Evolutionary conservation across 2,329 filamentous ascomycete species (phyloP).

Genomic region (Nemania sp.): DNA sequence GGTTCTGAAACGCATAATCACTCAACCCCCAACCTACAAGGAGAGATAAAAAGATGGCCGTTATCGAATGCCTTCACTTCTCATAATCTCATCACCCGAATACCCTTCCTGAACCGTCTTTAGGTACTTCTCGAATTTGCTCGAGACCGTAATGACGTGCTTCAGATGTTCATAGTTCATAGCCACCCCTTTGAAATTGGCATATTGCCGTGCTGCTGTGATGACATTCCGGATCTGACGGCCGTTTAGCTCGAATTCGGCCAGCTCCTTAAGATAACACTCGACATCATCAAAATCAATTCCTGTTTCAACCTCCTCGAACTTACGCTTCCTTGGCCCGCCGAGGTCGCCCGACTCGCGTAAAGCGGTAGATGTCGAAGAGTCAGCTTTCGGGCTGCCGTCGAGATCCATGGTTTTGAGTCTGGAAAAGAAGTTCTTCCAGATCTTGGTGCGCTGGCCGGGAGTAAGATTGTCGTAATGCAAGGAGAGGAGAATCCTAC

Average conservation of each 20-base stretch:
- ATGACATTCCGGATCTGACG: constrained; percentile 57
- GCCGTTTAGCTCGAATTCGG: constrained; percentile 55
- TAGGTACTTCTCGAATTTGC: constrained; percentile 14
- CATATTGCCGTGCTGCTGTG: constrained; percentile 37
- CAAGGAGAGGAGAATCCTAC: constrained; percentile 39
- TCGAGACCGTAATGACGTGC: constrained; percentile 8
- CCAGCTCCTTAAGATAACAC: constrained; percentile 48
- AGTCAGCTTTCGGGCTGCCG: background rate
- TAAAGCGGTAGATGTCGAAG: background rate
- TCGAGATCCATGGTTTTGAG: constrained; percentile 14
- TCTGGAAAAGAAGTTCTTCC: constrained; percentile 38
- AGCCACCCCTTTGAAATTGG: background rate
- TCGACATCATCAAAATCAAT: constrained; percentile 39
- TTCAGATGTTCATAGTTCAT: constrained; percentile 4
- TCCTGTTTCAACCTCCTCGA: background rate
- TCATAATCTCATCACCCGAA: constrained; percentile 1
- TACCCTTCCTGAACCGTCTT: constrained; percentile 3
- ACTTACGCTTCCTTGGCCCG: background rate
- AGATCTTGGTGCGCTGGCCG: constrained; percentile 37
- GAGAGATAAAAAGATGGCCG: background rate
- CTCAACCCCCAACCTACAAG: too few relatives aligned
- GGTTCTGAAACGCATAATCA: too few relatives aligned
- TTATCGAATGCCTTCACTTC: constrained; percentile 7
- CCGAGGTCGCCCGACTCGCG: background rate
- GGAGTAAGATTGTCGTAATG: constrained; percentile 38